Evolutionary conservation across 768 basidiomycete genomes (phyloP), one percentile per base, ranked within the genome.

Genomic region (Suillus luteus): DNA sequence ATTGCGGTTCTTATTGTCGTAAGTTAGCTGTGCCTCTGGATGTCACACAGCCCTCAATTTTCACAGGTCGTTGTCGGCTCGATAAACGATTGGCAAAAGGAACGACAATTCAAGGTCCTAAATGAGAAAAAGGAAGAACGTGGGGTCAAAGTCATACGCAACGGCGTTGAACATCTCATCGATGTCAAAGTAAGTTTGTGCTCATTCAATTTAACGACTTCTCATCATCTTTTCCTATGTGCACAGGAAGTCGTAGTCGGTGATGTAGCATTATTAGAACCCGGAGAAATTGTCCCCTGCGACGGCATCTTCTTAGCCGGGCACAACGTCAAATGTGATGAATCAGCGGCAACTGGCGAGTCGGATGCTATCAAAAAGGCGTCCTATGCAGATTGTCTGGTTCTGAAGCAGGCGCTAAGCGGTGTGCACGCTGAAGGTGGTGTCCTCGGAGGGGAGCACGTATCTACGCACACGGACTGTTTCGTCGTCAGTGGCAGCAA

Each of bases 21-120:
- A 77, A 63, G 86, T 78, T 40, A 5, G 49, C 17, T 51, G n/a
- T 1, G 38, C 22, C 43, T 55, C 19, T 33, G n/a, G 1, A 51
- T 44, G 8, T 60, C 17, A 31, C 58, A 35, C 17, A 55, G 11
- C 12, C 62, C n/a, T 68, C 35, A 43, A 17, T 19, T n/a, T 27
- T 41, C 37, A 1, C 65, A 91, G 90, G 89, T 93, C 63, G 70
- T 94, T 49, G 96, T 99, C 62, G 96, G 96, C 37, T 95, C 95
- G 14, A 68, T 98, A 51, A 99, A 98, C 71, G 97, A 99, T 76
- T 99, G 93, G 91, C 95, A 98, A 77, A 99, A 99, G 77, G 97
- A 99, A 76, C 88, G 89, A 2, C 97, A 99, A 77, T 99, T 99
- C 81, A 88, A 90, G 70, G 82, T 81, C 22, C 84, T 99, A 48